Evolutionary conservation across 202 grass and related monocot genomes (phyloP), one percentile per base, ranked within the genome.

Genomic region (Schoenoplectus triqueter): DNA sequence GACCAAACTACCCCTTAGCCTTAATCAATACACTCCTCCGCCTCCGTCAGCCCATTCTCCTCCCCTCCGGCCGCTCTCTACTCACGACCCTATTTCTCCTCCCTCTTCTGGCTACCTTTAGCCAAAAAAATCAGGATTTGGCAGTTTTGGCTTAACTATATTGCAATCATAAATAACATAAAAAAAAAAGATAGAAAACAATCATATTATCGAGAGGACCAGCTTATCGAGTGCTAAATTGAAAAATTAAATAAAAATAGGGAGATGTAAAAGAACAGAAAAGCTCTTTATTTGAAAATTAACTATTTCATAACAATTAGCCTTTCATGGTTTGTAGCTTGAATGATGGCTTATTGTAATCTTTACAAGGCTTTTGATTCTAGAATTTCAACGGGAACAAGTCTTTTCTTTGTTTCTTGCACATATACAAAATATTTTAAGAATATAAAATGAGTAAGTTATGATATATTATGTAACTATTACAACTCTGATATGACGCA

Each of bases 381-480:
- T 14, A 78, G 31, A 50, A 78, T 78, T 78, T 18, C 54, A 79
- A 79, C 10, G 74, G 15, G 13, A 50, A 45, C 55, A 18, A 79
- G 55, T 41, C 75, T 55, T 79, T 62, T 39, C 55, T 13, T 18
- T 79, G 75, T 45, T 79, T 19, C 52, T 19, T 44, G 55, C 55
- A 79, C 45, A 79, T 60, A 78, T 61, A 59, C 75, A 79, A 61
- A 44, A 55, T 60, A 78, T 60, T 60, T 73, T 59, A 1, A 62
- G 39, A 44, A 79, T 60, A 62, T 62, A 73, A 51, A 62, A 61
- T 44, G 54, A 79, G 4, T 61, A 62, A 14, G 61, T 79, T 15
- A 79, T 78, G 75, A 79, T 79, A 79, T 79, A 79, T 61, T 14
- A 79, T 79, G 55, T 55, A 61, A 61, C 54, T 45, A 55, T 76